Base-by-base conservation (phyloP, 2,329 filamentous ascomycete genomes). In the Diplocarpon mali region DNA sequence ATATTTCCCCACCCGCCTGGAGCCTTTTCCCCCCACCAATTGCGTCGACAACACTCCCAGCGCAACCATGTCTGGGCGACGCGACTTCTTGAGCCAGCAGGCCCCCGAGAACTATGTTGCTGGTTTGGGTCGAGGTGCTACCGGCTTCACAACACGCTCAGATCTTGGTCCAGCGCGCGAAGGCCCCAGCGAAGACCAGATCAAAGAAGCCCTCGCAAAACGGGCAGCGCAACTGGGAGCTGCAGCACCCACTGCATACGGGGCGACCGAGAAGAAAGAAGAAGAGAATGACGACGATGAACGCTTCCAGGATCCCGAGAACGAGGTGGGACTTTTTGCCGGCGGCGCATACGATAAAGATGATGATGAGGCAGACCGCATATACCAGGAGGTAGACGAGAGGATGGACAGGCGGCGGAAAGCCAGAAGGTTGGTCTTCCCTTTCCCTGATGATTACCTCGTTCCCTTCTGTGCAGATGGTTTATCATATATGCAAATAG, bases 281-380 rank as follows among this genome's bases (percentile, higher is more conserved):
- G 69, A 84, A 14, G 80, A 83, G 30, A 81, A 84, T 17, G 44
- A 45, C 29, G 80, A 85, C 43, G 82, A 87, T 45, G 83, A 85
- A 30, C 77, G 90, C 38, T 96, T 88, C 60, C 88, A 95, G 61
- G 92, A 98, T 62, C 92, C 92, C 1, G 92, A 98, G 58, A 96
- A 96, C 60, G 92, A 98, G 64, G 85, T 92, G 38, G 92, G 93
- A 4, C 71, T 98, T 16, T 98, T 98, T 60, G 89, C 92, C 2
- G 90, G 87, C 45, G 92, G 92, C 30, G 85, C 92, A 57, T 98
- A 95, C 68, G 92, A 96, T 64, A 85, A 92, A 63, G 92, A 98
- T 45, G 92, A 98, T 60, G 92, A 98, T 60, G 93, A 98, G 65
- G 92, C 92, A 35, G 92, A 98, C 67, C 76, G 85, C 59, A 95